Evolutionary conservation across 2,329 filamentous ascomycete species (phyloP).

Genomic region (Colletotrichum orbiculare): DNA sequence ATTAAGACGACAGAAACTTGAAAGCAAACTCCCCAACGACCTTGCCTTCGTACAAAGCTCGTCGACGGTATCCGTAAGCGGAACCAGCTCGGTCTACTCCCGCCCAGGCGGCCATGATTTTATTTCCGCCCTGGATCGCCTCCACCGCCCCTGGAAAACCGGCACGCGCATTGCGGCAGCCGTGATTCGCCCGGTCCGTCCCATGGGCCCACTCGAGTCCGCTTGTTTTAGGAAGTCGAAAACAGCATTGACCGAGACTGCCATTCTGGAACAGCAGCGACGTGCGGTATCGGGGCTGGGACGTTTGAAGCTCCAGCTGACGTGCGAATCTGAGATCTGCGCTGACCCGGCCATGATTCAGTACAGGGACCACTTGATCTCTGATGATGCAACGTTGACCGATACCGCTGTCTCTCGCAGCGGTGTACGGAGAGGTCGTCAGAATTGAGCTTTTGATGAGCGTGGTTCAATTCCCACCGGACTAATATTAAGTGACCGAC

Average conservation of each 20-base stretch:
- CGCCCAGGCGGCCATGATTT: constrained; percentile 20
- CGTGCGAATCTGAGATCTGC: neutral
- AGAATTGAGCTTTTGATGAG: no score
- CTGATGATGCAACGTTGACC: no score
- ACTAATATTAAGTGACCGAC: no score
- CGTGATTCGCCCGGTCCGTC: constrained; percentile 30
- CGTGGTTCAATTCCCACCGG: neutral
- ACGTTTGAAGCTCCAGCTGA: neutral
- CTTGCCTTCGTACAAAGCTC: constrained; percentile 11
- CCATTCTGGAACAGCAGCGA: neutral
- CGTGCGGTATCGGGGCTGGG: constrained; percentile 28
- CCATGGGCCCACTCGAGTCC: constrained; percentile 17
- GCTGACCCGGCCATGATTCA: no score
- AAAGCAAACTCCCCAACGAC: neutral
- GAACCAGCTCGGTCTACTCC: neutral
- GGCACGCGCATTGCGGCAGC: constrained; percentile 9
- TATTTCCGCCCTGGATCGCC: constrained; percentile 29
- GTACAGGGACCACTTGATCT: no score
- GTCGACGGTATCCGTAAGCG: constrained; percentile 15
- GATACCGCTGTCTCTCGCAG: no score
- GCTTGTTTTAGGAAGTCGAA: constrained; percentile 18
- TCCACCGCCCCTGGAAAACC: constrained; percentile 27
- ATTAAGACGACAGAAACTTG: neutral
- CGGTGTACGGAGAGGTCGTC: no score
- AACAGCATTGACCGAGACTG: constrained; percentile 10